Conservation (phyloP, 257 asterid species). For the Solanum pimpinellifolium region DNA sequence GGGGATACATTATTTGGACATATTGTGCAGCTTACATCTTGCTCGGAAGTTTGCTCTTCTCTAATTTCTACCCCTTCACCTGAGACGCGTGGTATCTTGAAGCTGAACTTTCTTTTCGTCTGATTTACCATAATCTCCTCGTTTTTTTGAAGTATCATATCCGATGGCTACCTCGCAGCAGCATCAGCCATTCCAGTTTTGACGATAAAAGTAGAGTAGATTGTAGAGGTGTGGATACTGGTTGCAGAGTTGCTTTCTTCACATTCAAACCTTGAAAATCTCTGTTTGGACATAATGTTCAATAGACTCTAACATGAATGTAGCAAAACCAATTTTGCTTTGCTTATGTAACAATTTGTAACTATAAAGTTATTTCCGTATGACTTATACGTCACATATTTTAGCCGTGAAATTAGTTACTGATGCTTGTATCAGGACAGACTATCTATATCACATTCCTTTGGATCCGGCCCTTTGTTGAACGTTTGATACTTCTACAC, state of each 20-base stretch:
- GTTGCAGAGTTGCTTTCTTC: neutral
- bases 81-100: slow-evolving; percentile 13
- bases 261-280: neutral
- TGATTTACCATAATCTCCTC: neutral
- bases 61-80: slow-evolving; percentile 94
- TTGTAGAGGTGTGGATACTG: neutral
- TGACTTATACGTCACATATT: neutral
- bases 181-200: neutral
- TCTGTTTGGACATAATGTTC: neutral
- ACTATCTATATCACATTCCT: neutral
- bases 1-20: slow-evolving; percentile 71
- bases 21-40: slow-evolving; percentile 65
- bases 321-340: neutral
- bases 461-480: neutral
- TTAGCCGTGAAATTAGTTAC: neutral
- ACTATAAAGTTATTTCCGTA: neutral
- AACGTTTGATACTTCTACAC: neutral
- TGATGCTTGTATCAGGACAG: neutral
- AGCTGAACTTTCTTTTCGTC: neutral
- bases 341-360: neutral
- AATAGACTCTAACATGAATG: neutral
- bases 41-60: slow-evolving; percentile 78
- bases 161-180: neutral
- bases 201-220: neutral
- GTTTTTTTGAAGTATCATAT: neutral